phyloP scores from a whole-genome alignment of 1,284 basidiomycete genomes.

The Grifola frondosa region DNA sequence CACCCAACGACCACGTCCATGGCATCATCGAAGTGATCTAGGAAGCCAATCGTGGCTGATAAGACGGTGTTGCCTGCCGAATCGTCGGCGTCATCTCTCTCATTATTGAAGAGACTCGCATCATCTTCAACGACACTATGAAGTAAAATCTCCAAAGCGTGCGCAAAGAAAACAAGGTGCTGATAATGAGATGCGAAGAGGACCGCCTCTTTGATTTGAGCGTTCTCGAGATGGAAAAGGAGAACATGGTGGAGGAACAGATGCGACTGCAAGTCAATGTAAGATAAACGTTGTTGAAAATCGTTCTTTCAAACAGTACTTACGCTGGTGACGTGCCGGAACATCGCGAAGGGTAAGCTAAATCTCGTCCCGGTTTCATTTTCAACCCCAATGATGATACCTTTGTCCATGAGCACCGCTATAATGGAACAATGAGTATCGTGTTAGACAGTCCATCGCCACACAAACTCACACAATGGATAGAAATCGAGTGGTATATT shows the following conservation, averaged over 20 bases:
- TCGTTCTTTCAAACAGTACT: slow-evolving; percentile 34
- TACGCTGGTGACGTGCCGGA: slow-evolving; percentile 88
- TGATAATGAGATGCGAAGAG: slow-evolving; percentile 87
- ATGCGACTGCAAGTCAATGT: slow-evolving; percentile 70
- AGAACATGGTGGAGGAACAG: slow-evolving; percentile 94
- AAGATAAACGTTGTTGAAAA: too few relatives aligned
- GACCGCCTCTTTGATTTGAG: slow-evolving; percentile 79
- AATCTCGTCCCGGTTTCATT: slow-evolving; percentile 78
- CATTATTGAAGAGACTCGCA: slow-evolving; percentile 35
- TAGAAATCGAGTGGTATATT: slow-evolving; percentile 93
- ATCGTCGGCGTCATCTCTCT: slow-evolving; percentile 13
- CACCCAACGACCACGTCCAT: slow-evolving; percentile 95
- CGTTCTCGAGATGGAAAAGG: slow-evolving; percentile 75
- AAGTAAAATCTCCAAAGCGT: slow-evolving; percentile 91
- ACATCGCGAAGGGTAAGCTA: slow-evolving; percentile 88
- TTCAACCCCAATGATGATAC: slow-evolving; percentile 96
- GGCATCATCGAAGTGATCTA: slow-evolving; percentile 91
- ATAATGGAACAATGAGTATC: too few relatives aligned
- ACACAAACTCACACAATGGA: slow-evolving; percentile 87
- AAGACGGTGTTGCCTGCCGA: slow-evolving; percentile 46
- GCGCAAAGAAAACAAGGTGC: slow-evolving; percentile 88
- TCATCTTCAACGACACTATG: slow-evolving; percentile 96
- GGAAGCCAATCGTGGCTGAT: slow-evolving; percentile 79
- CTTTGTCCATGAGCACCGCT: slow-evolving; percentile 98
- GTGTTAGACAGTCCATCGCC: slow-evolving; percentile 1